Percentiles rank a stretch among this genome's conserved stretches.
These are phyloP conservation scores for Fraxinus sp. DNA, from an alignment of 305 asterid species.

Conservation along the genomic window DNA sequence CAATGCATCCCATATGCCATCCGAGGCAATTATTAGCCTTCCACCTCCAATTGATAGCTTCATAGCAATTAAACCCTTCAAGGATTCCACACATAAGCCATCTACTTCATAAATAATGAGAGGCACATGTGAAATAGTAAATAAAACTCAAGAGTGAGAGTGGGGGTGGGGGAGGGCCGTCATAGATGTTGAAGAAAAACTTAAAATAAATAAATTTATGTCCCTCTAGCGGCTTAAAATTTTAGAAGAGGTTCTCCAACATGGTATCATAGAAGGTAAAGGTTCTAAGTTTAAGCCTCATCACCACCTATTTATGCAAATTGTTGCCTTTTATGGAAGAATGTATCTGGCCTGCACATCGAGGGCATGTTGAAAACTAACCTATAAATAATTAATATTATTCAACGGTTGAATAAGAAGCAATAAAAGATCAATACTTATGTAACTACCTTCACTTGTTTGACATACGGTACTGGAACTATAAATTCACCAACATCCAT, in stretches of 20 bases:
- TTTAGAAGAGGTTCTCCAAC: background rate
- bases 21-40: constrained; percentile 82
- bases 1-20: constrained; percentile 87
- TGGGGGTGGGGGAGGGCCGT: background rate
- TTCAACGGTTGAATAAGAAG: background rate
- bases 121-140: background rate
- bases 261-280: background rate
- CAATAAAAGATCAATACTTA: background rate
- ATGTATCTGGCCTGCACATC: background rate
- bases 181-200: background rate
- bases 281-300: background rate
- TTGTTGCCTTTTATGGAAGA: background rate
- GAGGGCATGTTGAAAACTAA: background rate
- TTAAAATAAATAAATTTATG: background rate
- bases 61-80: constrained; percentile 19
- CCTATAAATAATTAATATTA: background rate
- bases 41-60: constrained; percentile 76
- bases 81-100: background rate
- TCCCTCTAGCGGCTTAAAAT: background rate
- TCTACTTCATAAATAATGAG: background rate
- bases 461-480: constrained; percentile 86
- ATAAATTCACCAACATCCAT: constrained; percentile 93
- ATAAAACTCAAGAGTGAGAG: background rate
- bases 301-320: background rate
- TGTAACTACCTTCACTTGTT: constrained; percentile 81